Percentiles rank a stretch among this genome's conserved stretches.
Evolutionary conservation across 805 yeast genomes (phyloP).

Genomic region (Starmerella sp.): DNA sequence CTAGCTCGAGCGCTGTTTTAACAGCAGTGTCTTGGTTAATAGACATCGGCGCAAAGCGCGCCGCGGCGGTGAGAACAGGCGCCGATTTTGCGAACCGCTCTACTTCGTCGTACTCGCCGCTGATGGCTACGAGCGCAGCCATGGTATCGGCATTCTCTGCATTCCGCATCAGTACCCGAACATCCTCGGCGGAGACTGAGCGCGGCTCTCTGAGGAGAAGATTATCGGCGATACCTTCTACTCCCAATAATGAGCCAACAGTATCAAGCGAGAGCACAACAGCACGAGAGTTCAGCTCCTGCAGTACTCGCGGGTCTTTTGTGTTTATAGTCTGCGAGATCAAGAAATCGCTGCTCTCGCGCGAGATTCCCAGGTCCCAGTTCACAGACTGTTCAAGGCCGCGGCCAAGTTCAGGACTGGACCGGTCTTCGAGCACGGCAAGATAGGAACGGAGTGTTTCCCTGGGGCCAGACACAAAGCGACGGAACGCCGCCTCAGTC

Average conservation of each 20-base stretch:
- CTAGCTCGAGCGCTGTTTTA: not conserved
- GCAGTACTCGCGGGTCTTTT: not conserved
- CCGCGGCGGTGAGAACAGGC: slow-evolving; percentile 16
- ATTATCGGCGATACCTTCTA: slow-evolving; percentile 10
- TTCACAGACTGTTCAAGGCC: slow-evolving; percentile 5
- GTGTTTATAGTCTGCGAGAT: not conserved
- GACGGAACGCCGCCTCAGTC: slow-evolving; percentile 7
- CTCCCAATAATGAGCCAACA: not conserved
- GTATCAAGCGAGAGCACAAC: slow-evolving; percentile 8
- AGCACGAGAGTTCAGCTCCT: slow-evolving; percentile 13
- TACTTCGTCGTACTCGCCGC: slow-evolving; percentile 5
- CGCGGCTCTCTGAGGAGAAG: slow-evolving; percentile 6
- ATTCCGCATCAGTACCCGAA: not conserved
- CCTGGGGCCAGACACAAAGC: slow-evolving; percentile 1
- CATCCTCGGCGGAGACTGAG: not conserved
- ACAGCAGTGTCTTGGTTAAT: slow-evolving; percentile 7
- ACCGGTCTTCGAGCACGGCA: slow-evolving; percentile 2
- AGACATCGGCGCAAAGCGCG: slow-evolving; percentile 10
- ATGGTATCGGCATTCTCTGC: slow-evolving; percentile 3
- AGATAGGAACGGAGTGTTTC: slow-evolving; percentile 5
- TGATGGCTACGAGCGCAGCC: slow-evolving; percentile 15
- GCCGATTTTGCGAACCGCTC: slow-evolving; percentile 9
- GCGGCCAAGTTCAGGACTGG: slow-evolving; percentile 5
- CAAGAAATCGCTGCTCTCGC: slow-evolving; percentile 12
- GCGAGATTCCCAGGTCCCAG: slow-evolving; percentile 19